These are phyloP conservation scores for Verbascum thapsus DNA, from an alignment of 257 asterid genomes.

Conservation along the genomic window DNA sequence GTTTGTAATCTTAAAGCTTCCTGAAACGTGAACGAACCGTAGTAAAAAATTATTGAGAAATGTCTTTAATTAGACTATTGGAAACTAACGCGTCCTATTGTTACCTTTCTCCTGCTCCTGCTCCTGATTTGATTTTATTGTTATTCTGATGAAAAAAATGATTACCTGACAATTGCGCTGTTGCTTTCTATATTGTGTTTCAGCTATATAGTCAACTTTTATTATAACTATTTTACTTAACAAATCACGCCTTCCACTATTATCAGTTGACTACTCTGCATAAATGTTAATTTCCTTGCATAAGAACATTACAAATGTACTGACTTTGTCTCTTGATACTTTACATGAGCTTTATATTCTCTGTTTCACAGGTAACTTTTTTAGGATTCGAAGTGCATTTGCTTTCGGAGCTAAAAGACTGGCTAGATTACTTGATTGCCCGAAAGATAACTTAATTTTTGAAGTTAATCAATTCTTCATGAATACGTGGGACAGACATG, in stretches of 20 bases:
- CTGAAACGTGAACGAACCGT: not conserved
- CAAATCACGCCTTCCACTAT: not conserved
- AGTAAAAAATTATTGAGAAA: not conserved
- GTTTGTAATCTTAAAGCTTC: constrained; percentile 17
- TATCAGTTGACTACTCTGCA: constrained; percentile 21
- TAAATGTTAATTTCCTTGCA: not conserved
- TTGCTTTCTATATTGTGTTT: not conserved
- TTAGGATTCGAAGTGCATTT: constrained; percentile 93
- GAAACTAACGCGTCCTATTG: not conserved
- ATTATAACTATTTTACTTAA: not conserved
- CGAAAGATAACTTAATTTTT: constrained; percentile 54
- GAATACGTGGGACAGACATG: constrained; percentile 98
- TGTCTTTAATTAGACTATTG: not conserved
- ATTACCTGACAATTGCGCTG: not conserved
- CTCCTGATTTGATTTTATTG: constrained; percentile 7
- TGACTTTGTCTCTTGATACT: constrained; percentile 8
- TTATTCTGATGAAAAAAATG: not conserved
- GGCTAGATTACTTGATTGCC: constrained; percentile 83
- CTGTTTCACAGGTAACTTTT: constrained; percentile 76
- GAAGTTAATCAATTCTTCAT: constrained; percentile 91
- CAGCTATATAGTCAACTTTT: not conserved
- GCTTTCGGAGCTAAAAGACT: constrained; percentile 94
- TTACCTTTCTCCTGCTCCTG: not conserved
- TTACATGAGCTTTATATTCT: constrained; percentile 18
- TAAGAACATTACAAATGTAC: not conserved